phyloP scores from a whole-genome alignment of 257 asterid genomes.

The Capsicum pubescens region DNA sequence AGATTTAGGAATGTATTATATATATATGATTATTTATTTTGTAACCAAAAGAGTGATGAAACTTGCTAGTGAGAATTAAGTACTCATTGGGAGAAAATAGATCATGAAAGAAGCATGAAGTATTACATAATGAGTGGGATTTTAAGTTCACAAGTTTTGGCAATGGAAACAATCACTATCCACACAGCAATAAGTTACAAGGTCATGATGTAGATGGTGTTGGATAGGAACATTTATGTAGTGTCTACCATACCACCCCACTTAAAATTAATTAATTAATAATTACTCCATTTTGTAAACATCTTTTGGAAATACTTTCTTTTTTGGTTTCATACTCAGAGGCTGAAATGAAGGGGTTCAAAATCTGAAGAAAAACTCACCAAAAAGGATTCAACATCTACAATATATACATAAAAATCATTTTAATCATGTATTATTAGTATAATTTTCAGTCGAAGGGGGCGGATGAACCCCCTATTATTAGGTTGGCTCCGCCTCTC shows the following conservation, averaged over 20 bases:
- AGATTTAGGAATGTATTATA: neutral
- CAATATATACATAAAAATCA: too few relatives aligned
- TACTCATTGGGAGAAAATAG: neutral
- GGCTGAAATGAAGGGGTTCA: too few relatives aligned
- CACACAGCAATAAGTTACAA: conserved; percentile 62
- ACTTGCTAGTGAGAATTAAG: neutral
- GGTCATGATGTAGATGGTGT: conserved; percentile 57
- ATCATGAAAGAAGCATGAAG: conserved; percentile 31
- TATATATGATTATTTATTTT: neutral
- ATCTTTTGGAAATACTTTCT: neutral
- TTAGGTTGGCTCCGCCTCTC: too few relatives aligned
- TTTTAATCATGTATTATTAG: too few relatives aligned
- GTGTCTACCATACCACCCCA: neutral
- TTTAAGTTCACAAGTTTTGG: conserved; percentile 34
- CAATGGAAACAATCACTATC: conserved; percentile 55
- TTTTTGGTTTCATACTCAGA: too few relatives aligned
- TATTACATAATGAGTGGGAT: neutral
- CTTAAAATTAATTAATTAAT: neutral
- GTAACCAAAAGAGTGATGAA: neutral
- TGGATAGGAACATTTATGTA: conserved; percentile 58
- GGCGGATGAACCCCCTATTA: too few relatives aligned
- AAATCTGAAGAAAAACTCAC: too few relatives aligned
- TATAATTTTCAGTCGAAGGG: too few relatives aligned
- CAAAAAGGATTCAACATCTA: too few relatives aligned
- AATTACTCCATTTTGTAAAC: neutral